phyloP scores from a whole-genome alignment of 2,329 filamentous ascomycete genomes.

The Colletotrichum melonis region DNA sequence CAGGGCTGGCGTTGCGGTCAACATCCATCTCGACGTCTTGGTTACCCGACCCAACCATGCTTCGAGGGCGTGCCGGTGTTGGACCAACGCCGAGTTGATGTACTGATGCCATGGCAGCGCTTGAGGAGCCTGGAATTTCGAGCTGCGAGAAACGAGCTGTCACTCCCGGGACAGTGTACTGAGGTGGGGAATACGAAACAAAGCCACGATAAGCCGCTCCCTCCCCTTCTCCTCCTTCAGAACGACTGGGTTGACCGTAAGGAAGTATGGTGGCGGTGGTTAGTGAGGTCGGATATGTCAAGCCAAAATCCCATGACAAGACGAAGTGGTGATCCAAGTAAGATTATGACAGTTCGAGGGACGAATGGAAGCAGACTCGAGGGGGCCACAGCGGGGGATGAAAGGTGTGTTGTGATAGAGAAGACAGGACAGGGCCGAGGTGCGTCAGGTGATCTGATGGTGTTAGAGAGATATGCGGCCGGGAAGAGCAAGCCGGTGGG shows the following conservation, averaged over 20 bases:
- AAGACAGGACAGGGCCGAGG: slow-evolving; percentile 23
- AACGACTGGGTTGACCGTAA: slow-evolving; percentile 11
- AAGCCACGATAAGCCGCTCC: slow-evolving; percentile 22
- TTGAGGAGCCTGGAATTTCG: slow-evolving; percentile 12
- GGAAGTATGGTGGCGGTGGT: slow-evolving; percentile 31
- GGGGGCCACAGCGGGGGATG: slow-evolving; percentile 18
- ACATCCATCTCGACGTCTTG: slow-evolving; percentile 45
- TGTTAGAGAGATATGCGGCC: slow-evolving; percentile 22
- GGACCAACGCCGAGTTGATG: slow-evolving; percentile 50
- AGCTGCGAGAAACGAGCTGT: slow-evolving; percentile 31
- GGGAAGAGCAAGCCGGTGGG: slow-evolving; percentile 33
- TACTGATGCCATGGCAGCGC: slow-evolving; percentile 50
- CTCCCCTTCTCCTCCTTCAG: slow-evolving; percentile 35
- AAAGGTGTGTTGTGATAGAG: slow-evolving; percentile 21
- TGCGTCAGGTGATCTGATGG: slow-evolving; percentile 33
- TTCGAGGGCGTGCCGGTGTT: slow-evolving; percentile 43
- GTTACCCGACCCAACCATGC: slow-evolving; percentile 39
- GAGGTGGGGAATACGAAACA: neutral
- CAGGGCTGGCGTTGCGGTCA: slow-evolving; percentile 49
- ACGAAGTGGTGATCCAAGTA: slow-evolving; percentile 14
- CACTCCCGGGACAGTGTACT: slow-evolving; percentile 13
- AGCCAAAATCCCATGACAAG: slow-evolving; percentile 33
- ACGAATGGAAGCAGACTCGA: slow-evolving; percentile 20
- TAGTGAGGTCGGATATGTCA: slow-evolving; percentile 7
- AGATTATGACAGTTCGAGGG: slow-evolving; percentile 15